Percentiles rank a stretch among this genome's conserved stretches.
These are phyloP conservation scores for Paraphaeosphaeria minitans DNA, from an alignment of 2,329 filamentous ascomycete genomes.

Conservation along the genomic window DNA sequence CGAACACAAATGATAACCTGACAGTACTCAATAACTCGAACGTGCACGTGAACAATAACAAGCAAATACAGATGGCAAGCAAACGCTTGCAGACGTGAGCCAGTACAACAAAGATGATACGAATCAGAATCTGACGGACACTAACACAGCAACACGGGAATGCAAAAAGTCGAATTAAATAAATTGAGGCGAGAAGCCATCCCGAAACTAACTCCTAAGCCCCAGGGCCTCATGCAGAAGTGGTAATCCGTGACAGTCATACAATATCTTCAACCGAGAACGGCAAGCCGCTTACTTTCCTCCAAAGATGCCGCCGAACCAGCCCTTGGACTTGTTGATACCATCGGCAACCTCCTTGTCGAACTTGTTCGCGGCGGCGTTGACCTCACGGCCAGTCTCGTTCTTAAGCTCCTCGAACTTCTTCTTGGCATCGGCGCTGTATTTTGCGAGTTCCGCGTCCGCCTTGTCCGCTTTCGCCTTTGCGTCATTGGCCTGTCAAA, in stretches of 20 bases:
- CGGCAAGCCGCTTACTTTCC: conserved; percentile 45
- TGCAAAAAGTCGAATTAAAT: conserved; percentile 11
- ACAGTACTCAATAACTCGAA: background rate
- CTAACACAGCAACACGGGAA: background rate
- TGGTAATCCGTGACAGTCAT: conserved; percentile 6
- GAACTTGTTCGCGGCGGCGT: conserved; percentile 70
- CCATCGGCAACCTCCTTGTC: conserved; percentile 81
- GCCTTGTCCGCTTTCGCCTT: conserved; percentile 63
- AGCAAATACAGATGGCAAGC: background rate
- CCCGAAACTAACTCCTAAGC: conserved; percentile 28
- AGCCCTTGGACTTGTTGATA: conserved; percentile 81
- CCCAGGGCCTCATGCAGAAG: conserved; percentile 30
- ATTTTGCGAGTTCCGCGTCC: conserved; percentile 62
- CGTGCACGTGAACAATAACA: background rate
- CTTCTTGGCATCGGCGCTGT: conserved; percentile 62
- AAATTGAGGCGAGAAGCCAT: conserved; percentile 24
- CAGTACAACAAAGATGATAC: background rate
- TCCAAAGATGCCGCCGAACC: conserved; percentile 85
- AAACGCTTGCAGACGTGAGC: background rate
- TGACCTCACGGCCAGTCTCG: conserved; percentile 62
- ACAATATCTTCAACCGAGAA: conserved; percentile 1
- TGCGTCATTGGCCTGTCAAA: conserved; percentile 43
- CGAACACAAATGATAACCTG: background rate
- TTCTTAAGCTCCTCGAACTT: conserved; percentile 67
- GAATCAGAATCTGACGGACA: background rate